A percentile compares a stretch with the other conserved stretches of the same genome.
phyloP scores from a whole-genome alignment of 2,329 filamentous ascomycete genomes.

The Aquanectria penicillioides region DNA sequence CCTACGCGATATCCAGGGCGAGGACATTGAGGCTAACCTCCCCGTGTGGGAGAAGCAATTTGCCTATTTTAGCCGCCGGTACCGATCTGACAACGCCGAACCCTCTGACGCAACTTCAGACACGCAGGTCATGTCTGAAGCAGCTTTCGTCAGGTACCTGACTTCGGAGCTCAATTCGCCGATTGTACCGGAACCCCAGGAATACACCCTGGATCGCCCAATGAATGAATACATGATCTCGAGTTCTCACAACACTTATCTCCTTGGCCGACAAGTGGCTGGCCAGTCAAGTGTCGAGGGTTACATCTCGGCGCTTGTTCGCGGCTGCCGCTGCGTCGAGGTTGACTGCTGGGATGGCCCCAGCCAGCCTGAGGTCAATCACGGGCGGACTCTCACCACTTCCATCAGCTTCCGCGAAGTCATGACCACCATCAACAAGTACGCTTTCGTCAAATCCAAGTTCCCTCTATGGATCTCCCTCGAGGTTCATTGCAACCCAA shows the following conservation, averaged over 20 bases:
- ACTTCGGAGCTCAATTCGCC: slow-evolving; percentile 79
- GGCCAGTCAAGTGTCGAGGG: slow-evolving; percentile 94
- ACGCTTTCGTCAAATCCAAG: slow-evolving; percentile 87
- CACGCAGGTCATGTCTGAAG: slow-evolving; percentile 73
- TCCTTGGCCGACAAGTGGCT: slow-evolving; percentile 88
- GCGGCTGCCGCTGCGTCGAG: slow-evolving; percentile 94
- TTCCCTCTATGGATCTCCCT: slow-evolving; percentile 95
- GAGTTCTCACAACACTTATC: slow-evolving; percentile 98
- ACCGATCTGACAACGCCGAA: slow-evolving; percentile 58
- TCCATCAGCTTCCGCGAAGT: slow-evolving; percentile 91
- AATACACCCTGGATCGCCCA: slow-evolving; percentile 78
- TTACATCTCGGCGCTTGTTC: slow-evolving; percentile 88
- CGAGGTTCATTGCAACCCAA: slow-evolving; percentile 88
- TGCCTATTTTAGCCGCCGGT: slow-evolving; percentile 71
- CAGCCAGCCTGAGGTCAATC: slow-evolving; percentile 87
- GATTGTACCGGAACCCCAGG: slow-evolving; percentile 67
- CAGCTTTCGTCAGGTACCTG: slow-evolving; percentile 81
- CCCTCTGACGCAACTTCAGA: slow-evolving; percentile 57
- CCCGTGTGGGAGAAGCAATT: slow-evolving; percentile 79
- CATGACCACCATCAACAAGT: slow-evolving; percentile 92
- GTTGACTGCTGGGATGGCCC: slow-evolving; percentile 99
- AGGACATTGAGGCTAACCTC: slow-evolving; percentile 76
- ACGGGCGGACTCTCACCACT: slow-evolving; percentile 89
- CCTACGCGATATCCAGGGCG: slow-evolving; percentile 76
- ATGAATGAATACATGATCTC: slow-evolving; percentile 98